Evolutionary conservation across 441 rosid species (phyloP).

Genomic region (Erodium moschatum): DNA sequence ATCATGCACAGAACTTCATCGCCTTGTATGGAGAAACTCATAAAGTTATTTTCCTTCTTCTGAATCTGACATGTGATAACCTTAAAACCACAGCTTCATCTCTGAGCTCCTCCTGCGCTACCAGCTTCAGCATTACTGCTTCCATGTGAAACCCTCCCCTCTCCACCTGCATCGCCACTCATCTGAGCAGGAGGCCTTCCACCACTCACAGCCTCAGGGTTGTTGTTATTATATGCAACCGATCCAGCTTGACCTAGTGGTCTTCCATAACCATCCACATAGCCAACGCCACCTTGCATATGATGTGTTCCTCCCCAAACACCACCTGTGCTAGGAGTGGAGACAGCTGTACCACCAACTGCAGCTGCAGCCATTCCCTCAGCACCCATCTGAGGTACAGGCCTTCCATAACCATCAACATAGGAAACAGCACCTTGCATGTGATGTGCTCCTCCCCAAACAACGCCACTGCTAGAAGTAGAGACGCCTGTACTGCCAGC

Average conservation of each 20-base stretch:
- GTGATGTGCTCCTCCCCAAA: background rate
- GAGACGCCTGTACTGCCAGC: background rate
- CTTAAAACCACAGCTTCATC: background rate
- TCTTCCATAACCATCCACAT: background rate
- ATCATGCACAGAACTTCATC: too few species aligned
- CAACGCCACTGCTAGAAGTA: background rate
- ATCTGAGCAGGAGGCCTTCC: background rate
- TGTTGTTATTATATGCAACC: too few species aligned
- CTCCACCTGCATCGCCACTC: background rate
- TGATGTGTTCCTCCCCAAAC: constrained; percentile 20
- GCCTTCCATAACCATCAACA: constrained; percentile 6
- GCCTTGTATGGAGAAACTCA: background rate
- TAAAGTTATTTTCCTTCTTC: background rate
- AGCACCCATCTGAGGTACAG: constrained; percentile 11
- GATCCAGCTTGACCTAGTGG: too few species aligned
- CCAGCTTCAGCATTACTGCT: background rate
- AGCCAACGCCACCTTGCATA: background rate
- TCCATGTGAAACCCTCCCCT: constrained; percentile 4
- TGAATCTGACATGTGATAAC: background rate
- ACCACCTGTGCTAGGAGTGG: constrained; percentile 19
- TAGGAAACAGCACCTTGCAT: background rate
- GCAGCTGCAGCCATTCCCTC: constrained; percentile 6
- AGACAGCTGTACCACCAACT: constrained; percentile 5
- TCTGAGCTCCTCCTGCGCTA: background rate
- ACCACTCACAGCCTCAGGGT: too few species aligned